phyloP scores from a whole-genome alignment of 495 filamentous ascomycete genomes.

The Penicillium ochrochloron region DNA sequence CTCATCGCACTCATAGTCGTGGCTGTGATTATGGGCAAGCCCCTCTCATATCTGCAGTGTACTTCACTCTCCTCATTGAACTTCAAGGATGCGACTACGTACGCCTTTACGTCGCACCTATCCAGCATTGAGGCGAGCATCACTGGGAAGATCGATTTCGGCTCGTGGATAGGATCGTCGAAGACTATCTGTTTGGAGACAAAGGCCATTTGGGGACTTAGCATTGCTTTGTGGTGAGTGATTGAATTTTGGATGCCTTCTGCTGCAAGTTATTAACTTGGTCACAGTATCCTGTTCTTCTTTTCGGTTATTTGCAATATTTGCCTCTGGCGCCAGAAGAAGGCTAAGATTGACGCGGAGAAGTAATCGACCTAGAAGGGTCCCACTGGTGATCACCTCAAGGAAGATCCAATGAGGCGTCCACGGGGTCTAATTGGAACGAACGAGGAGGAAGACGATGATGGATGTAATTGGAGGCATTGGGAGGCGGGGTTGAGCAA shows the following conservation, averaged over 20 bases:
- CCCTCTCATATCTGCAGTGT: constrained; percentile 79
- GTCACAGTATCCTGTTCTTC: constrained; percentile 67
- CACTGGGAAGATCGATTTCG: constrained; percentile 56
- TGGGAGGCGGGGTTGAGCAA: not conserved
- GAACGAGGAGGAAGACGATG: no score
- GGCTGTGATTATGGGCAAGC: constrained; percentile 75
- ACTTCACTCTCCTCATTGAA: constrained; percentile 49
- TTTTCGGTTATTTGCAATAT: constrained; percentile 62
- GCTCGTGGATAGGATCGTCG: constrained; percentile 65
- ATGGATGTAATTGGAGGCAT: not conserved
- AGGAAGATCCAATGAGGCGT: not conserved
- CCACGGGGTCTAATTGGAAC: not conserved
- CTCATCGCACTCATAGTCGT: constrained; percentile 75
- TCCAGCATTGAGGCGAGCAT: constrained; percentile 43
- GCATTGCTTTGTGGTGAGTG: constrained; percentile 76
- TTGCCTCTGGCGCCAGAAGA: constrained; percentile 63
- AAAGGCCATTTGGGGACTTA: constrained; percentile 88
- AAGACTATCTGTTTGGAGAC: constrained; percentile 80
- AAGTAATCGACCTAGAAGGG: constrained; percentile 18
- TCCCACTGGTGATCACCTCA: not conserved
- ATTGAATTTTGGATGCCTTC: not conserved
- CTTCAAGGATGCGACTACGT: constrained; percentile 42
- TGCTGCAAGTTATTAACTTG: constrained; percentile 15
- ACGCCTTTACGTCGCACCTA: constrained; percentile 51
- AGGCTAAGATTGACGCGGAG: constrained; percentile 33